A percentile compares a stretch with the other conserved stretches of the same genome.
These are phyloP conservation scores for Emydomyces testavorans DNA, from an alignment of 2,329 filamentous ascomycete genomes.

Conservation along the genomic window DNA sequence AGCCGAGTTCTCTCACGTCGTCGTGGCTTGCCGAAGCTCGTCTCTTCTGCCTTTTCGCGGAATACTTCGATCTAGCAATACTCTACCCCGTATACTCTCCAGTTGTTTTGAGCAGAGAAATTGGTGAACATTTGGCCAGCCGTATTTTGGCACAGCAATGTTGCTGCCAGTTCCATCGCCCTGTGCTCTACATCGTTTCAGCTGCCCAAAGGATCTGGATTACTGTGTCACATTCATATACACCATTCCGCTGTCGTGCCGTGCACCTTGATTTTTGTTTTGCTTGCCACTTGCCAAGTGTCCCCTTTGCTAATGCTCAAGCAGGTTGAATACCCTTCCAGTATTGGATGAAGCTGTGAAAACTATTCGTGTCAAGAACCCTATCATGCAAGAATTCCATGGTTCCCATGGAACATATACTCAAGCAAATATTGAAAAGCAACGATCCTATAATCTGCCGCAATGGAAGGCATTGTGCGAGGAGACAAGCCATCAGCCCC, in stretches of 20 bases:
- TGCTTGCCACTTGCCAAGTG: conserved; percentile 1
- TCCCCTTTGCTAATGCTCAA: conserved; percentile 8
- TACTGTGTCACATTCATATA: neutral
- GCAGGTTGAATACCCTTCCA: conserved; percentile 58
- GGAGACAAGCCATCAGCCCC: conserved; percentile 90
- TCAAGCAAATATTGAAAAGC: conserved; percentile 93
- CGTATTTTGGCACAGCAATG: no score
- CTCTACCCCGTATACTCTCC: neutral
- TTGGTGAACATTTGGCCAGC: neutral
- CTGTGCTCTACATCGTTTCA: no score
- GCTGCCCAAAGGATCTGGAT: no score
- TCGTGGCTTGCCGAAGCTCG: neutral
- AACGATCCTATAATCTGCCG: conserved; percentile 88
- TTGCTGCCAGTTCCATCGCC: neutral
- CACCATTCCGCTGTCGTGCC: neutral
- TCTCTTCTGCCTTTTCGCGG: neutral
- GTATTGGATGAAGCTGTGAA: conserved; percentile 76
- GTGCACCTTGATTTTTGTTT: conserved; percentile 5
- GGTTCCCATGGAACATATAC: conserved; percentile 91
- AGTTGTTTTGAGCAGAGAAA: neutral
- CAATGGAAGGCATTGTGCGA: conserved; percentile 93
- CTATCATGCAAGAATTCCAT: conserved; percentile 97
- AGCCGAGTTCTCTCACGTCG: neutral
- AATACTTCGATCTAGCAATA: neutral
- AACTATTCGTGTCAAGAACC: conserved; percentile 84